phyloP scores from a whole-genome alignment of 2,329 filamentous ascomycete species.

The Leptographium lundbergii region DNA sequence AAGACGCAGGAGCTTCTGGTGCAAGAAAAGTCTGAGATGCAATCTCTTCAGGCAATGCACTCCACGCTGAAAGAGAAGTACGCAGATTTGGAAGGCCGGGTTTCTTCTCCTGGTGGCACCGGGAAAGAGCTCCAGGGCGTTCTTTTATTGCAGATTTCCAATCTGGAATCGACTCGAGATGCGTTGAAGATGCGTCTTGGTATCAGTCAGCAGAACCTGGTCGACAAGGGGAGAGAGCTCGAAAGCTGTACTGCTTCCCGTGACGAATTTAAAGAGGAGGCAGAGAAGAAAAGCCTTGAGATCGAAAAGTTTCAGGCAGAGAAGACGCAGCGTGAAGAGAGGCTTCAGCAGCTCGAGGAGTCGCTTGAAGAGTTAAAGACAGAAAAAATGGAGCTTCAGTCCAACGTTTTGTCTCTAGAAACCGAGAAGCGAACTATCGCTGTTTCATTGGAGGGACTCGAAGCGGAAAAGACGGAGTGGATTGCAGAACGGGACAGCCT shows the following conservation, averaged over 20 bases:
- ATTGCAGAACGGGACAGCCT: not conserved
- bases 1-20: not conserved
- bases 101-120: conserved; percentile 2
- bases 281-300: not conserved
- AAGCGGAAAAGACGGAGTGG: conserved; percentile 1
- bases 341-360: not conserved
- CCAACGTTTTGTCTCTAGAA: not conserved
- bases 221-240: not conserved
- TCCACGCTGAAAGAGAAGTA: conserved; percentile 1
- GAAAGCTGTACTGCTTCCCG: not conserved
- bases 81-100: conserved; percentile 6
- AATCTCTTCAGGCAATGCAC: not conserved
- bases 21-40: not conserved
- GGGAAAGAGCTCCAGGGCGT: conserved; percentile 8
- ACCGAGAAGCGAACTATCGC: not conserved
- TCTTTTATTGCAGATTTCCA: conserved; percentile 8
- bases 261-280: not conserved
- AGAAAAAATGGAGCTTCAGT: not conserved
- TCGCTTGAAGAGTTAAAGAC: not conserved
- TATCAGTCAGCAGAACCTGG: conserved; percentile 2
- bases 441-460: not conserved
- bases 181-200: conserved; percentile 6
- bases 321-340: not conserved
- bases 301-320: not conserved
- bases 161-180: conserved; percentile 8